phyloP scores from a whole-genome alignment of 2,329 filamentous ascomycete species.

The Didymosphaeria variabile region DNA sequence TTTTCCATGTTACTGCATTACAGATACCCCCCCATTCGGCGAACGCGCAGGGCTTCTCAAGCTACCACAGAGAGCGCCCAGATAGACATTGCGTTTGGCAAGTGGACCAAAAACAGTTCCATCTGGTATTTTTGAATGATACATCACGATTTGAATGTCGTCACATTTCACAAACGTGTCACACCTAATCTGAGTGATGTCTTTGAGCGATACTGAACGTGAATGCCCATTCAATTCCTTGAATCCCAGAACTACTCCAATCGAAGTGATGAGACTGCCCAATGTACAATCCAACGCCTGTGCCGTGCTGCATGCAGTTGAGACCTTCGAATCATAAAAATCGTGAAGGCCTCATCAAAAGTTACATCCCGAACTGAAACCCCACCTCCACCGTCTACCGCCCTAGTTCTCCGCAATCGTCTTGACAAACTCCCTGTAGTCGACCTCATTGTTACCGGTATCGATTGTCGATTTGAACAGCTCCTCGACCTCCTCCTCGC shows the following conservation, averaged over 20 bases:
- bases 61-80: conserved; percentile 35
- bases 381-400: background rate
- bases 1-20: conserved; percentile 15
- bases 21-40: conserved; percentile 45
- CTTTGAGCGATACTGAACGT: too few species aligned
- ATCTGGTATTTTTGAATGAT: background rate
- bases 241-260: background rate
- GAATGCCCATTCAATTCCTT: conserved; percentile 6
- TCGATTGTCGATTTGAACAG: conserved; percentile 93
- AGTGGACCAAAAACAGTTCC: conserved; percentile 43
- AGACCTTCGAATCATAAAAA: conserved; percentile 36
- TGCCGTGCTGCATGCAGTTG: conserved; percentile 28
- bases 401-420: conserved; percentile 51
- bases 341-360: conserved; percentile 14
- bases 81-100: conserved; percentile 36
- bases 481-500: conserved; percentile 98
- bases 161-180: background rate
- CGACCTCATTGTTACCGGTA: conserved; percentile 94
- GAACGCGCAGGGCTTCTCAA: conserved; percentile 46
- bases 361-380: background rate
- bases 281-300: conserved; percentile 35
- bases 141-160: conserved; percentile 4
- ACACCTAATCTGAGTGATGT: too few species aligned
- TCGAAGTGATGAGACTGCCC: conserved; percentile 15
- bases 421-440: conserved; percentile 73